Base-by-base conservation (phyloP, 2,329 filamentous ascomycete genomes). In the Diatrype stigma region DNA sequence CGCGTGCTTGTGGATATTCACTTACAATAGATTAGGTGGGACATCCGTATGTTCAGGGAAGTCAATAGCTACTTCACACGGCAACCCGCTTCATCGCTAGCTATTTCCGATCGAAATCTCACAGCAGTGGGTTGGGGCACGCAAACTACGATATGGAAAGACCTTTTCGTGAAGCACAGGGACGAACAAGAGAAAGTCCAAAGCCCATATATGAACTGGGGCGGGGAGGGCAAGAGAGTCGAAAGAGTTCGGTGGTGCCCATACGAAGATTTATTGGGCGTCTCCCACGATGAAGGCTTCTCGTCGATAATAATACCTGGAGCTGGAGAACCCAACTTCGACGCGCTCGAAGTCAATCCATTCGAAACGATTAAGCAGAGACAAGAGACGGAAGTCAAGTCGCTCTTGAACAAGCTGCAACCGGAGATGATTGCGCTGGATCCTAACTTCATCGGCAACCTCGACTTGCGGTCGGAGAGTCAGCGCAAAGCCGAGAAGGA, bases 361-460 rank as follows among this genome's bases (percentile, higher is more conserved):
- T 97, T 93, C 79, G 94, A 97, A 73, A 96, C 87, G 48, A 80
- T 78, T 63, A 95, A 94, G 73, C 92, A 97, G 73, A 84, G 94
- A 63, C 92, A 95, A 70, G 94, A 99, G 71, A 80, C 81, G 47
- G 94, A 99, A 71, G 91, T 99, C 68, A 90, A 89, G 75, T 78
- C 82, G 12, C 78, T 99, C 57, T 82, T 99, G 61, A 96, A 95
- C 78, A 99, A 99, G 75, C 78, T 99, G 45, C 85, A 92, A 63
- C 93, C 94, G 3, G 93, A 96, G 66, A 99, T 97, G 90, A 99
- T 99, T 56, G 89, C 90, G 1, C 77, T 99, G 21, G 87, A 99
- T 66, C 93, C 94, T 60, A 88, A 94, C 70, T 95, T 91, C 66
- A 84, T 99, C 61, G 94, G 94, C 50, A 90, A 85, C 60, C 78